Base-by-base conservation (phyloP, 2,329 filamentous ascomycete genomes). In the Verticillium longisporum region DNA sequence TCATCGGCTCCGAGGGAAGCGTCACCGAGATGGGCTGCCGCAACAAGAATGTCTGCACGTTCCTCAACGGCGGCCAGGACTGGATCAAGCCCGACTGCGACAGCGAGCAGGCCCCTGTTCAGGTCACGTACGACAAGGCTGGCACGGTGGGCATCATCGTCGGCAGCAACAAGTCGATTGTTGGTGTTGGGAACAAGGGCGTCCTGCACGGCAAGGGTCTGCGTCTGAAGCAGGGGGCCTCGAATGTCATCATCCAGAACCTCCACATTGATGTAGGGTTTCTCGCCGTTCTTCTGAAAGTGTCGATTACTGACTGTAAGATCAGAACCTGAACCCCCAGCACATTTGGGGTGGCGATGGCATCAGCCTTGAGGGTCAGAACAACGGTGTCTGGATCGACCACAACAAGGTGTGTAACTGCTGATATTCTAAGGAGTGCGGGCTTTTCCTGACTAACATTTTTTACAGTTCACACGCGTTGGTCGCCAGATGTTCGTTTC, bases 201-300 rank as follows among this genome's bases (percentile, higher is more conserved):
- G 68, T 77, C 3, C 71, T 79, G 58, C 73, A 72, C 31, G 77
- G 77, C 57, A 78, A 76, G 63, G 76, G 76, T 9, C 68, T 79
- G 5, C 68, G 70, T 0, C 66, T 79, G 32, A 64, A 65, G 18
- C 68, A 68, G 59, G 71, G 69, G 21, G 71, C 67, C 2, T 67
- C 64, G 57, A 77, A 76, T 62, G 65, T 76, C 21, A 82, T 87
- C 68, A 71, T 78, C 62, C 73, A 78, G 63, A 77, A 77, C 62
- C 67, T 78, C 13, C 54, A 36, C 37, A 58, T 61, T 13, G 59
- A 60, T 18, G 59, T 61, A 31, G 37, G 34, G 11, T 34, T 10
- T 13, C 7, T 15, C 26, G 3, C 7, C n/a, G 14, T 21, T 26
- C 4, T 26, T 2, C 77, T 80, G 59, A 77, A 85, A 68, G 83